Percentiles rank a stretch among this genome's conserved stretches.
These are phyloP conservation scores for Herpetomonas muscarum DNA, from an alignment of 208 protist genomes.

Conservation along the genomic window DNA sequence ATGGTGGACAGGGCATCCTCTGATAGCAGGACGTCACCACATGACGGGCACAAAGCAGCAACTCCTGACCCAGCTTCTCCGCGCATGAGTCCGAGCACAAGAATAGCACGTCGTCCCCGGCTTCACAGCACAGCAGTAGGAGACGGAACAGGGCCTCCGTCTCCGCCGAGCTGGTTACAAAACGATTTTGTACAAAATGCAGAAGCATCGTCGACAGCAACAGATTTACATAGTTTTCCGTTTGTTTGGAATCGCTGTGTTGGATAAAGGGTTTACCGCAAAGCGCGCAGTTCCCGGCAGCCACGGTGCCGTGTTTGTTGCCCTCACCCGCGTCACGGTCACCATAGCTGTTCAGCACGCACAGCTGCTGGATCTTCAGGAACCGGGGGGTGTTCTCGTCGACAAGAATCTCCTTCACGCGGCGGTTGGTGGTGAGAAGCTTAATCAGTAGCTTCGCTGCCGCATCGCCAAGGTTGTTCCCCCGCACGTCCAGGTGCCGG, in stretches of 20 bases:
- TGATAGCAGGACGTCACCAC: constrained; percentile 32
- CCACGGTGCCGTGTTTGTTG: not conserved
- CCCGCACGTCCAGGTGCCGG: constrained; percentile 70
- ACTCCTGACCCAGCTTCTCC: constrained; percentile 35
- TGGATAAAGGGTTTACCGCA: not conserved
- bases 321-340: not conserved
- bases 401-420: constrained; percentile 57
- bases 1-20: constrained; percentile 18
- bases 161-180: constrained; percentile 26
- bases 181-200: constrained; percentile 10
- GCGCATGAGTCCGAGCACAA: constrained; percentile 55
- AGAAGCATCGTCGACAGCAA: constrained; percentile 28
- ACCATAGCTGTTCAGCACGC: constrained; percentile 36
- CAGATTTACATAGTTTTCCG: constrained; percentile 15
- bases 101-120: constrained; percentile 51
- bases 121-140: constrained; percentile 42
- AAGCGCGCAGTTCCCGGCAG: not conserved
- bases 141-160: constrained; percentile 47
- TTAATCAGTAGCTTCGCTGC: constrained; percentile 49
- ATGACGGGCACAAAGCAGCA: constrained; percentile 32
- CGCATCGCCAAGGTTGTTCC: constrained; percentile 42
- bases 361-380: constrained; percentile 60
- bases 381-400: constrained; percentile 65
- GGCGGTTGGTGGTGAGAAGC: constrained; percentile 44
- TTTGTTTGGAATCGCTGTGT: constrained; percentile 13